Evolutionary conservation across 768 basidiomycete genomes (phyloP).

Genomic region (Mycena epipterygia): DNA sequence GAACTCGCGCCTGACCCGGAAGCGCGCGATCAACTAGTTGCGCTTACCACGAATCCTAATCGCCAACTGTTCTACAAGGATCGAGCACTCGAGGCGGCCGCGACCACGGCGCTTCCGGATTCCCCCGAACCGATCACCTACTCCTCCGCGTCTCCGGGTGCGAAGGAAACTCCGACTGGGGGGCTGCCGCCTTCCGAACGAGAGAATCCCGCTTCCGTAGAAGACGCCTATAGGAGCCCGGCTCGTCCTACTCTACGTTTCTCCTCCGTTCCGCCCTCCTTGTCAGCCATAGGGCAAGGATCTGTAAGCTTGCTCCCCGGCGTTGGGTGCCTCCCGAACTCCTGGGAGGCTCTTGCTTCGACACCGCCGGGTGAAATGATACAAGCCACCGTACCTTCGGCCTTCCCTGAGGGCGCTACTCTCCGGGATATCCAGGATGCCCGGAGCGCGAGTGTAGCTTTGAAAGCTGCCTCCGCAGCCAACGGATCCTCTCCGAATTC

Average conservation of each 20-base stretch:
- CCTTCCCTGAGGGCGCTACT: not conserved
- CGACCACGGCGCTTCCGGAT: not conserved
- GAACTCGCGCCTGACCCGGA: no score
- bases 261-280: not conserved
- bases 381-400: not conserved
- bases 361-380: no score
- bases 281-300: not conserved
- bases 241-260: not conserved
- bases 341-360: not conserved
- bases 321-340: not conserved
- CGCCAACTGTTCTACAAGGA: not conserved
- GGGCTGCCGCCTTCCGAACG: no score
- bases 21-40: not conserved
- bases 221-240: not conserved
- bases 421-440: not conserved
- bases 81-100: no score
- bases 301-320: not conserved
- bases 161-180: no score
- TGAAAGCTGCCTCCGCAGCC: no score
- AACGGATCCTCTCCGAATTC: no score
- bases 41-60: fast-evolving
- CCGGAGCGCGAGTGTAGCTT: no score
- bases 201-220: not conserved
- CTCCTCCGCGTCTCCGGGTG: no score
- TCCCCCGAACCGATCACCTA: not conserved